Evolutionary conservation across 805 yeast species (phyloP), one percentile per base, ranked within the genome.

Genomic region (Lachancea quebecensis): DNA sequence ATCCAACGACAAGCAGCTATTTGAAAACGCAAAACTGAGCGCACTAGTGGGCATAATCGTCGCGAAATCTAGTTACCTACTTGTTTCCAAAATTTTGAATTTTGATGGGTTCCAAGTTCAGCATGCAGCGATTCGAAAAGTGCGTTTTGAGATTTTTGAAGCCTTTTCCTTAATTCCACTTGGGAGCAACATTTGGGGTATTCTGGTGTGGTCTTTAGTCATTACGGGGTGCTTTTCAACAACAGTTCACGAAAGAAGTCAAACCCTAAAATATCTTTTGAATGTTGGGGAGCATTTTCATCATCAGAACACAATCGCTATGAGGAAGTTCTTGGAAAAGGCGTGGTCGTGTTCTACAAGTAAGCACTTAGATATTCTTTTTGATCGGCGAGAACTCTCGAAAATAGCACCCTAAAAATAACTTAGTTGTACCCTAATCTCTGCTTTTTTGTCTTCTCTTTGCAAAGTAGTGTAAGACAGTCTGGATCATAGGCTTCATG

Each of bases 181-280:
- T 10, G 44, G 42, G 7, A 39, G 46, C 40, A 35, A 39, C 15
- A 46, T 49, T 15, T 51, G 55, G 55, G 51, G 52, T 1, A 49
- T 51, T 18, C 30, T 51, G 29, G 33, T 44, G 2, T 51, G 55
- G 55, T 39, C 55, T 4, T 38, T 50, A 10, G 43, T 45, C 11
- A 17, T 46, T 7, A 42, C 48, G 16, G 55, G 55, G 12, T 41
- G 46, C n/a, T 51, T 51, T 39, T 48, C 45, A 1, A 27, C 39
- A 10, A 37, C 49, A 8, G 39, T 43, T 9, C 16, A 17, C 10
- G 44, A 47, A 14, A 48, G 48, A 35, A 34, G 28, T 14, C 16
- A 32, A 14, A 45, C 50, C 6, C 21, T 49, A 38, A 39, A 16
- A 21, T 47, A 46, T 32, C 17, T 50, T 30, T 27, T 44, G 29